A percentile compares a stretch with the other conserved stretches of the same genome.
These are phyloP conservation scores for Acanthochlamys bracteata DNA, from an alignment of 106 monocot species.

Conservation along the genomic window DNA sequence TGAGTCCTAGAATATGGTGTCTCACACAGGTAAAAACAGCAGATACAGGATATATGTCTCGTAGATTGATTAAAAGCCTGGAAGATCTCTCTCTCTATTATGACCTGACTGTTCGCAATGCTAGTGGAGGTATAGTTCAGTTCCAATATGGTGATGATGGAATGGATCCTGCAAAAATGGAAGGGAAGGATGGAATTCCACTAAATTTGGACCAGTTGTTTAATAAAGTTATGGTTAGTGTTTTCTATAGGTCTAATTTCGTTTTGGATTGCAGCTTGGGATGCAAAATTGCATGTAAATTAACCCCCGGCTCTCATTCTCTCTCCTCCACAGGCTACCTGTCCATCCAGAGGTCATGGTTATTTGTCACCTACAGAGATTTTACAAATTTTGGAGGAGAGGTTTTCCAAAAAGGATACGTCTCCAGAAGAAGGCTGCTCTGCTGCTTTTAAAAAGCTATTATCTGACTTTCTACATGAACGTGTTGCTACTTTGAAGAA, in stretches of 20 bases:
- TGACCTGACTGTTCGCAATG: constrained; percentile 84
- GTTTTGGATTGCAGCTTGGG: background rate
- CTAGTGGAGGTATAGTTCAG: constrained; percentile 78
- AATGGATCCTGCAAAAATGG: constrained; percentile 99
- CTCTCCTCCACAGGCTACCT: constrained; percentile 61
- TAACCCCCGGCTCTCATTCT: no score
- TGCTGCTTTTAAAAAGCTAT: constrained; percentile 40
- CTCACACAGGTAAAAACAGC: constrained; percentile 89
- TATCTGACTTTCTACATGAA: constrained; percentile 47
- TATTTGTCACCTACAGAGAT: constrained; percentile 59
- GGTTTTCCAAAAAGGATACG: constrained; percentile 35
- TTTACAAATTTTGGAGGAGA: constrained; percentile 25
- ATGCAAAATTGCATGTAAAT: no score
- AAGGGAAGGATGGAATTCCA: constrained; percentile 70
- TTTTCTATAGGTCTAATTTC: background rate
- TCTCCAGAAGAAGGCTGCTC: constrained; percentile 59
- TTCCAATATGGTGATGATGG: constrained; percentile 96
- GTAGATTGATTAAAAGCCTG: constrained; percentile 87
- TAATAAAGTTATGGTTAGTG: constrained; percentile 72
- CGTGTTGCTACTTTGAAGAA: constrained; percentile 23
- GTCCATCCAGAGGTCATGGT: constrained; percentile 37
- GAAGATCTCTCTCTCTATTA: constrained; percentile 86
- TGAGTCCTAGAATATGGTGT: background rate
- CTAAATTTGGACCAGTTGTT: constrained; percentile 87
- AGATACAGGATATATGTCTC: constrained; percentile 99